Base-by-base conservation (phyloP, 108 stramenopile genomes). In the Pseudonitzschia delicatissima region DNA sequence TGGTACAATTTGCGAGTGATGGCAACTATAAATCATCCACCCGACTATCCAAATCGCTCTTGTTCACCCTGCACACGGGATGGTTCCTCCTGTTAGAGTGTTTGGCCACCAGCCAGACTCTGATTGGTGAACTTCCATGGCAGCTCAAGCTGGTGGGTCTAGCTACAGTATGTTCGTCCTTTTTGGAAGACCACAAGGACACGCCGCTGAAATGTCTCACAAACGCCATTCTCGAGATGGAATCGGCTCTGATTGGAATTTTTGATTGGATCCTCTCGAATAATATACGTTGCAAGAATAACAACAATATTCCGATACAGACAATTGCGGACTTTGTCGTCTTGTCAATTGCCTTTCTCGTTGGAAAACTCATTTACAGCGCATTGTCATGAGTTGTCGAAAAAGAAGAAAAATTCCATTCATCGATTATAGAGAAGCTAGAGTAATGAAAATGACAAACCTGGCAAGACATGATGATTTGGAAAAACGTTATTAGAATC, bases 71-170 rank as follows among this genome's bases (percentile, higher is more conserved):
- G 2, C 53, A 55, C 17, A 55, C 32, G 4, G 53, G 53, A 55
- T 55, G 53, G 53, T 55, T 17, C 13, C 29, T 55, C 12, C 4
- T 0, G 13, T n/a, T 31, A 18, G 53, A 27, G n/a, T 31, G 1
- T n/a, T 33, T 2, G 27, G 31, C 28, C 17, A 17, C 31, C 13
- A 35, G 28, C 31, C 15, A 28, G 5, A 17, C 31, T 55, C 9
- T 55, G n/a, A n/a, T n/a, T 55, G 53, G 17, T 55, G 32, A 55
- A 12, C 28, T 55, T 55, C 31, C 53, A 34, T 55, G 53, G 53
- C 53, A 31, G 31, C 53, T 55, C 6, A 27, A 55, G 32, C 8
- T 55, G 2, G 53, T 33, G 29, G 31, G 28, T 31, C n/a, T 55
- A 29, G 23, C n/a, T 4, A 7, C 32, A 27, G 9, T 55, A 33